Percentiles rank a stretch among this genome's conserved stretches.
Evolutionary conservation across 2,329 filamentous ascomycete species (phyloP).

Genomic region (Monilinia fructicola): DNA sequence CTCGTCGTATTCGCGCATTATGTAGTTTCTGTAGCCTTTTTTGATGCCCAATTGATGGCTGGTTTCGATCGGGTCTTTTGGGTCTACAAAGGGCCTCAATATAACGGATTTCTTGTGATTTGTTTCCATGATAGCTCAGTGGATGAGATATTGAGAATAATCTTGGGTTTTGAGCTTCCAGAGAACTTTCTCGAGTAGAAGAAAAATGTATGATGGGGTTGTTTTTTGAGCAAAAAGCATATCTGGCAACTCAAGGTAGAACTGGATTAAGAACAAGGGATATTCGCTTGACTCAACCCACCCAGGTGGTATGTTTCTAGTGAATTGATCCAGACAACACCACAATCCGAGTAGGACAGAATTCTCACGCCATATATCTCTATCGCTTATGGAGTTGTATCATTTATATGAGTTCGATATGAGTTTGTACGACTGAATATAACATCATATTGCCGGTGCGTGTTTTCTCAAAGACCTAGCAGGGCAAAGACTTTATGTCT

Average conservation of each 20-base stretch:
- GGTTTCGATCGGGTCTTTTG: not conserved
- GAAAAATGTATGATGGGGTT: too few relatives aligned
- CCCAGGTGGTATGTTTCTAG: slow-evolving; percentile 1
- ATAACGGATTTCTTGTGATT: not conserved
- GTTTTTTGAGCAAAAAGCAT: not conserved
- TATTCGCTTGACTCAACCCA: slow-evolving; percentile 2
- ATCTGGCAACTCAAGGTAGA: not conserved
- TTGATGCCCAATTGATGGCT: not conserved
- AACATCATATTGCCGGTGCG: not conserved
- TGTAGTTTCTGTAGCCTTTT: not conserved
- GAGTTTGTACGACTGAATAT: not conserved
- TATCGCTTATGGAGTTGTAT: not conserved
- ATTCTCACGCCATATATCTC: not conserved
- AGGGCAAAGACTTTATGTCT: not conserved
- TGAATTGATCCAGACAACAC: slow-evolving; percentile 7
- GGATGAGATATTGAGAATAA: not conserved
- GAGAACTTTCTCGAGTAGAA: not conserved
- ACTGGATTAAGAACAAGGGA: not conserved
- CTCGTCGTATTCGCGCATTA: not conserved
- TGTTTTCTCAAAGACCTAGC: not conserved
- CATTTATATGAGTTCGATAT: not conserved
- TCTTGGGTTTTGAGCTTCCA: not conserved
- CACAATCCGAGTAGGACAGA: not conserved
- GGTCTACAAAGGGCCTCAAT: not conserved
- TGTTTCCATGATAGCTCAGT: not conserved